Conservation (phyloP, 2,329 filamentous ascomycete species). For the Colletotrichum brevisporum region DNA sequence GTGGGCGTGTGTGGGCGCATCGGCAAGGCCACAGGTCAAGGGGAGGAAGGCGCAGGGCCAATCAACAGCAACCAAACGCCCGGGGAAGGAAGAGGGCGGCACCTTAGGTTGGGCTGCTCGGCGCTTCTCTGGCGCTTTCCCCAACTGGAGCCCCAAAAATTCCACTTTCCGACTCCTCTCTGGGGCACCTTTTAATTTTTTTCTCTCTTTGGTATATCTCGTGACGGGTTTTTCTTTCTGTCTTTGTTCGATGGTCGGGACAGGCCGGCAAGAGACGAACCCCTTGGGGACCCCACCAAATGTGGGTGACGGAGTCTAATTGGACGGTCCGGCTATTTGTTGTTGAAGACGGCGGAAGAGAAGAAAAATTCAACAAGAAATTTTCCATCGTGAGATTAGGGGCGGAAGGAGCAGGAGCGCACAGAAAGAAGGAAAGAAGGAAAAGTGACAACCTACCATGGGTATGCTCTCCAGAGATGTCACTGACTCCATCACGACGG, state of each 20-base stretch:
- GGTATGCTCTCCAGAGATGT: too few relatives aligned
- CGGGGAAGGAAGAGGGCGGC: constrained; percentile 21
- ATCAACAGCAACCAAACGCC: constrained; percentile 15
- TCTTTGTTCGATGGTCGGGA: constrained; percentile 18
- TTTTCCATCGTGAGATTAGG: constrained; percentile 21
- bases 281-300: constrained; percentile 33
- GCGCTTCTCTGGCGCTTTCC: constrained; percentile 41
- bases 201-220: neutral
- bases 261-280: neutral
- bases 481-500: too few relatives aligned
- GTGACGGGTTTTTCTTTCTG: neutral
- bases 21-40: neutral
- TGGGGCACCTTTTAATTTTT: constrained; percentile 17
- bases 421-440: neutral
- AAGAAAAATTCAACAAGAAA: constrained; percentile 5
- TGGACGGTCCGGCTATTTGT: neutral
- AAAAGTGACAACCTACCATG: neutral
- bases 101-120: constrained; percentile 29
- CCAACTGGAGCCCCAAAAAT: constrained; percentile 31
- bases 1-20: constrained; percentile 1
- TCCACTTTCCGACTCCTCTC: constrained; percentile 24
- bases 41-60: constrained; percentile 27
- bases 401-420: neutral
- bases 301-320: constrained; percentile 13
- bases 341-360: neutral